Percentiles rank a stretch among this genome's conserved stretches.
phyloP scores from a whole-genome alignment of 352 stramenopile species.

The Blastocystis sp. region DNA sequence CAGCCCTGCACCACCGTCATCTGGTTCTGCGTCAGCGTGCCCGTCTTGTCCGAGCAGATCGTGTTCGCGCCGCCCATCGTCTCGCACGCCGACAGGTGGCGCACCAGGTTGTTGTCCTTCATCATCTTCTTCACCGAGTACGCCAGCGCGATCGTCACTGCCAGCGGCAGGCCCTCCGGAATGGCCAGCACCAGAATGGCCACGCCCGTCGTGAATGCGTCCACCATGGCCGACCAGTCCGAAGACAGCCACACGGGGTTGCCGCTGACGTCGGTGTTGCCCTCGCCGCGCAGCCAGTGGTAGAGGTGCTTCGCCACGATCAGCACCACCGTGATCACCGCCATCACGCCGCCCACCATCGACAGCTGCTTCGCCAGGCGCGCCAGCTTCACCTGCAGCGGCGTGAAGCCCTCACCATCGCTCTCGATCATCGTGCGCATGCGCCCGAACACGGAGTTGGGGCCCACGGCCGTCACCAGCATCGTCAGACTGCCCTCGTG shows the following conservation, averaged over 20 bases:
- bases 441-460: constrained; percentile 82
- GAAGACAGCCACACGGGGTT: constrained; percentile 77
- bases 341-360: constrained; percentile 79
- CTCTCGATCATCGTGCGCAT: constrained; percentile 83
- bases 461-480: constrained; percentile 81
- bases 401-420: constrained; percentile 82
- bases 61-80: constrained; percentile 96
- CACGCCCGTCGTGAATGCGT: constrained; percentile 84
- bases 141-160: constrained; percentile 88
- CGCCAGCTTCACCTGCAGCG: constrained; percentile 87
- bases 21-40: constrained; percentile 92
- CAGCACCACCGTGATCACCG: constrained; percentile 81
- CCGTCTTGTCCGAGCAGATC: constrained; percentile 95
- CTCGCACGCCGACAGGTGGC: constrained; percentile 91
- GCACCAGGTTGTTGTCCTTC: constrained; percentile 95
- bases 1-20: constrained; percentile 92
- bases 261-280: constrained; percentile 73
- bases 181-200: constrained; percentile 90
- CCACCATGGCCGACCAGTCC: constrained; percentile 77
- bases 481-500: constrained; percentile 75
- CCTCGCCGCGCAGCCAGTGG: constrained; percentile 62
- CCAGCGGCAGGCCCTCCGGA: constrained; percentile 86
- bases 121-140: constrained; percentile 96
- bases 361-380: constrained; percentile 84
- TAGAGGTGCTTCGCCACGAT: constrained; percentile 70